Evolutionary conservation across 2,329 filamentous ascomycete species (phyloP), one percentile per base, ranked within the genome.

Genomic region (Eutypa lata): DNA sequence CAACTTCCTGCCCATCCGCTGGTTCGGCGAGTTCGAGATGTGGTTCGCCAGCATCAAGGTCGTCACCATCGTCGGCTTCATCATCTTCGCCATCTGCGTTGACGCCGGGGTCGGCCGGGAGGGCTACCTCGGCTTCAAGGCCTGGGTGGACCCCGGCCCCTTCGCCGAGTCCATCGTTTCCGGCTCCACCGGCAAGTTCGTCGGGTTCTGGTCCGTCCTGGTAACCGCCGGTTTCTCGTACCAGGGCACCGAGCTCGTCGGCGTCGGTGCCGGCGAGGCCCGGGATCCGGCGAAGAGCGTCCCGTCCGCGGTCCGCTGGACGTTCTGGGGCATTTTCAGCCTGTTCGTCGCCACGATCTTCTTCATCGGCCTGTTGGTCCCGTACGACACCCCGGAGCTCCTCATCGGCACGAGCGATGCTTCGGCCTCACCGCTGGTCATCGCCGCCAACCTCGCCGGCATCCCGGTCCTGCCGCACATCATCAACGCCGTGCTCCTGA

Each of bases 21-120:
- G 84, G 59, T 92, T 90, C 59, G 89, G 88, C 38, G 87, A 92
- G 65, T 75, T 90, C 26, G 90, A 93, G 67, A 90, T 91, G 71
- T 91, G 86, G 81, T 84, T 92, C 61, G 85, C 87, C 6, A 82
- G 78, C 53, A 83, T 93, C 75, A 93, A 93, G 70, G 87, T 92
- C 52, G 62, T 91, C 48, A 89, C 88, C 26, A 82, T 91, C 38
- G 50, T 89, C 43, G 88, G 88, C 42, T 90, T 91, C 73, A 80
- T 90, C 74, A 85, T 92, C 65, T 89, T 91, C 61, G 83, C 80
- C 58, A 87, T 91, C 61, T 88, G 86, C 68, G 79, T 91, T 71
- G 86, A 90, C 64, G 87, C 86, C 3, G 89, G 88, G 45, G 87
- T 78, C 6, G 86, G 88, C 19, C 64, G 82, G 16, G 76, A 90